Base-by-base conservation (phyloP, 1,284 basidiomycete genomes). In the Sanghuangporus sanghuang region DNA sequence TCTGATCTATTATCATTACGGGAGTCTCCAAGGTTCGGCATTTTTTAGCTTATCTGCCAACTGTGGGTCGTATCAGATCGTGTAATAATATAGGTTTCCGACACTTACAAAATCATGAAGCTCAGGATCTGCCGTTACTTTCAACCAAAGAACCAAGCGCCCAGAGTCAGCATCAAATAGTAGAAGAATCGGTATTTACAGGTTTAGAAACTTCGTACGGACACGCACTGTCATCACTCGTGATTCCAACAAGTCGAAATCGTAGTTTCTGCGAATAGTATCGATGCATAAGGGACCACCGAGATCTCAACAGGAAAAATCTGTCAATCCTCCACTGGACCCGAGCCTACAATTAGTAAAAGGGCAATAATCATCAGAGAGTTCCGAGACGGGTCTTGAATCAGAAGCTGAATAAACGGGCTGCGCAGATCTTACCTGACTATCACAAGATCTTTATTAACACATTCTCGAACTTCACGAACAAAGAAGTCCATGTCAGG, bases 401-500 rank as follows among this genome's bases (percentile, higher is more conserved):
- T 32, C 27, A 32, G 27, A 32, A 32, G 27, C 9, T 11, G 48
- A 11, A n/a, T 16, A 18, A 50, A 50, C 48, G 3, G 8, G 49
- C 21, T 44, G 42, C 38, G 21, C 23, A 42, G 40, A 42, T 42
- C 78, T 66, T 64, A 90, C 89, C 90, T 85, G 67, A 92, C 78
- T 64, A 94, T 81, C 67, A 84, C 77, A 83, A 94, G 85, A 71
- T 94, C 91, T 7, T 92, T 92, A 65, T 75, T 78, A 48, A 93
- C 74, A 68, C 89, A 89, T 71, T 93, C 92, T 63, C 92, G 81
- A n/a, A 83, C 84, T 76, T 94, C 92, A 66, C 92, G 84, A 14
- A 94, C 82, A 73, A 93, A 92, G 75, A 94, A 94, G 74, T 94
- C 92, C 74, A 88, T 88, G 73, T 90, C 91, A 1, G 90, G 73